Conservation (phyloP, 257 asterid genomes). For the Ballota nigra region DNA sequence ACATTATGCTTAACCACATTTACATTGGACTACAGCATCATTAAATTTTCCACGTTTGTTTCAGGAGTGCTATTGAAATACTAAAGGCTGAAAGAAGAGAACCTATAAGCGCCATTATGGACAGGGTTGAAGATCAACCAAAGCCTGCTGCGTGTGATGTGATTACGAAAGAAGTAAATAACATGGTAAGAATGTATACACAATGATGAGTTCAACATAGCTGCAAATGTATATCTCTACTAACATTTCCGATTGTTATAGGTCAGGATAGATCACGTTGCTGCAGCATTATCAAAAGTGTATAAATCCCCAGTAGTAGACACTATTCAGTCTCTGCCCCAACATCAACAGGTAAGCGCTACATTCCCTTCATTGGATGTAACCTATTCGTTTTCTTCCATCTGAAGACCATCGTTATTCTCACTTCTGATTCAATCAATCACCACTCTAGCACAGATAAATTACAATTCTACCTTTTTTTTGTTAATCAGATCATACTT, state of each 20-base stretch:
- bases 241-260: slow-evolving; percentile 26
- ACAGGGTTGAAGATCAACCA: slow-evolving; percentile 35
- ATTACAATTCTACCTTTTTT: neutral
- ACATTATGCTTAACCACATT: slow-evolving; percentile 8
- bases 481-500: slow-evolving; percentile 74
- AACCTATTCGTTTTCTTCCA: neutral
- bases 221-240: neutral
- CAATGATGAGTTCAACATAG: neutral
- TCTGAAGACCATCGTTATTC: neutral
- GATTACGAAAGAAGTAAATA: slow-evolving; percentile 33
- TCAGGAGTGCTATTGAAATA: slow-evolving; percentile 85
- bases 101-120: slow-evolving; percentile 32
- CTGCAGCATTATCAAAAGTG: slow-evolving; percentile 78
- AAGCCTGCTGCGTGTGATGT: slow-evolving; percentile 33
- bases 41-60: slow-evolving; percentile 13
- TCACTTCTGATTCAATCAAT: neutral
- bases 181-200: slow-evolving; percentile 40
- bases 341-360: slow-evolving; percentile 87
- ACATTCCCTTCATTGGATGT: neutral
- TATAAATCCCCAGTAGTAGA: slow-evolving; percentile 77
- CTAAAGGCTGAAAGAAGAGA: slow-evolving; percentile 70
- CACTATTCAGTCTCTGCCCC: slow-evolving; percentile 88
- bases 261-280: slow-evolving; percentile 96
- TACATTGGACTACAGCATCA: slow-evolving; percentile 8
- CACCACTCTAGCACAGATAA: neutral